Percentiles rank a stretch among this genome's conserved stretches.
phyloP scores from a whole-genome alignment of 164 flowering plant genomes.

The Vitis rupestris region DNA sequence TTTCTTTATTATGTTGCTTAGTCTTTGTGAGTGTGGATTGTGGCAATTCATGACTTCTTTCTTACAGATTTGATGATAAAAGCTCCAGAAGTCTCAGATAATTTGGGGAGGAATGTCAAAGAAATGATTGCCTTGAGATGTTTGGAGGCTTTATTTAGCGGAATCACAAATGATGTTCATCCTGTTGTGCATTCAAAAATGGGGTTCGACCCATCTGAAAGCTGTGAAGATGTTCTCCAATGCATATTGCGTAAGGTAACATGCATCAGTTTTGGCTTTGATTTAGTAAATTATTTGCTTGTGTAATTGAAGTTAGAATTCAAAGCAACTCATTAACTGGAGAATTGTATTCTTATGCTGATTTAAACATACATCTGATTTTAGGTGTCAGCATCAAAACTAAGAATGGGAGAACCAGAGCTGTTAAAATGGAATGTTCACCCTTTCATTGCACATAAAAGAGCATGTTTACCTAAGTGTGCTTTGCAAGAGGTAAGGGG shows the following conservation, averaged over 20 bases:
- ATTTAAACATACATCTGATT: not conserved
- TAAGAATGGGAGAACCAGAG: slow-evolving; percentile 22
- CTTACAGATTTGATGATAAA: slow-evolving; percentile 37
- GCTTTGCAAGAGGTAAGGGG: slow-evolving; percentile 44
- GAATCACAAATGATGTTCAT: not conserved
- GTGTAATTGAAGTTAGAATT: not conserved
- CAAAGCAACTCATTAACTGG: not conserved
- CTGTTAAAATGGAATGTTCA: slow-evolving; percentile 33
- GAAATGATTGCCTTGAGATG: slow-evolving; percentile 56
- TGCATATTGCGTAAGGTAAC: slow-evolving; percentile 36
- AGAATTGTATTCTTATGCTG: not conserved
- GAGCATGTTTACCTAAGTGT: slow-evolving; percentile 45
- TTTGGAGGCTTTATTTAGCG: slow-evolving; percentile 39
- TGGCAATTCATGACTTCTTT: slow-evolving; percentile 1
- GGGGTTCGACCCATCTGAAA: slow-evolving; percentile 28
- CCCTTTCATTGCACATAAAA: slow-evolving; percentile 51
- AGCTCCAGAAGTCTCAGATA: slow-evolving; percentile 32
- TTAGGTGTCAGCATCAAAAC: slow-evolving; percentile 28
- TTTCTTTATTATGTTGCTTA: not conserved
- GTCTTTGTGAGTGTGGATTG: not conserved
- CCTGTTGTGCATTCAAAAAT: slow-evolving; percentile 10
- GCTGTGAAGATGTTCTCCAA: slow-evolving; percentile 44
- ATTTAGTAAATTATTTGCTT: not conserved
- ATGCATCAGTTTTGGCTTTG: slow-evolving; percentile 1
- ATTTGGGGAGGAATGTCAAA: slow-evolving; percentile 28